A percentile compares a stretch with the other conserved stretches of the same genome.
These are phyloP conservation scores for Exophiala oligosperma DNA, from an alignment of 2,329 filamentous ascomycete species.

Conservation along the genomic window DNA sequence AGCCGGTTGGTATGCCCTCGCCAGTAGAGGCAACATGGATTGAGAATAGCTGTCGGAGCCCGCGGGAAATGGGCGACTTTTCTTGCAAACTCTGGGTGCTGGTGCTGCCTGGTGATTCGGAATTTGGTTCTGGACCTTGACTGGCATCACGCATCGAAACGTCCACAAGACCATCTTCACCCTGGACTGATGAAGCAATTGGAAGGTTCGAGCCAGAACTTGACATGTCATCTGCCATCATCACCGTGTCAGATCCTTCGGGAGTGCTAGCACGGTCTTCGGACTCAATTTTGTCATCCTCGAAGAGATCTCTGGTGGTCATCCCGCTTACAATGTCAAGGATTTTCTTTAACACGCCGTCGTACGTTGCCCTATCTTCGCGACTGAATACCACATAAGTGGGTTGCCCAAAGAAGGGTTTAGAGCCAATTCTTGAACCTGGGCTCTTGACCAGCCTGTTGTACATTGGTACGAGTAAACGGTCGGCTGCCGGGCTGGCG, in stretches of 20 bases:
- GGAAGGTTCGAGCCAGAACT: slow-evolving; percentile 67
- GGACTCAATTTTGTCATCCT: slow-evolving; percentile 48
- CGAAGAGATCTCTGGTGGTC: slow-evolving; percentile 67
- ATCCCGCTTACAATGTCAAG: slow-evolving; percentile 73
- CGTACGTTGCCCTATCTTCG: slow-evolving; percentile 68
- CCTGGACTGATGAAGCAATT: slow-evolving; percentile 75
- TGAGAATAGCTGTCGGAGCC: slow-evolving; percentile 73
- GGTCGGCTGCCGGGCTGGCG: slow-evolving; percentile 46
- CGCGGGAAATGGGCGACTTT: slow-evolving; percentile 59
- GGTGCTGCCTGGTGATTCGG: slow-evolving; percentile 12
- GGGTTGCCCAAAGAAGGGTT: slow-evolving; percentile 43
- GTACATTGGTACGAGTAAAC: slow-evolving; percentile 50
- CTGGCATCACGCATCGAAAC: slow-evolving; percentile 74
- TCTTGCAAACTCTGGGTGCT: slow-evolving; percentile 49
- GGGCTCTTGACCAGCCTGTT: slow-evolving; percentile 38
- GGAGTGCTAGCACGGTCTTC: slow-evolving; percentile 46
- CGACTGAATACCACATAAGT: slow-evolving; percentile 71
- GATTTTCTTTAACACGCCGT: slow-evolving; percentile 76
- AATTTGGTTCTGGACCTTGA: slow-evolving; percentile 34
- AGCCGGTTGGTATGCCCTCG: slow-evolving; percentile 68
- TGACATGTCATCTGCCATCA: slow-evolving; percentile 63
- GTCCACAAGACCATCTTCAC: slow-evolving; percentile 88
- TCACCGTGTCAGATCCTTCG: slow-evolving; percentile 67
- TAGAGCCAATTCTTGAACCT: slow-evolving; percentile 29
- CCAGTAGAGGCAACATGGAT: slow-evolving; percentile 65